Percentiles rank a stretch among this genome's conserved stretches.
These are phyloP conservation scores for Jaltomata sinuosa DNA, from an alignment of 257 asterid species.

Conservation along the genomic window DNA sequence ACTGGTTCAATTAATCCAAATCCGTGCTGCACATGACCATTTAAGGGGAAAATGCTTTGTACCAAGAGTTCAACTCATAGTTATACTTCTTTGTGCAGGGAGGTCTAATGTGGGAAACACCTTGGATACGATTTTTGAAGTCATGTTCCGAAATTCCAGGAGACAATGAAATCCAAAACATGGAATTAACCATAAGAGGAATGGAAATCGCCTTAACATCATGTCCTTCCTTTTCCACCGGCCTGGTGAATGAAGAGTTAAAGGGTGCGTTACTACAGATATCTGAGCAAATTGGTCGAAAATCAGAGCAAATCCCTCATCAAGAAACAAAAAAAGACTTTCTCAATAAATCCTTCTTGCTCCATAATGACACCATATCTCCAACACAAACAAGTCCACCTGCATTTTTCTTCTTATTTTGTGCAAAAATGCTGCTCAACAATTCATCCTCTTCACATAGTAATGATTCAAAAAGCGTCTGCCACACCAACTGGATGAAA, in stretches of 20 bases:
- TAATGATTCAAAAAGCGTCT: not conserved
- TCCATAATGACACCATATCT: not conserved
- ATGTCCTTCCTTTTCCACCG: slow-evolving; percentile 16
- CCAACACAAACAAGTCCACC: slow-evolving; percentile 17
- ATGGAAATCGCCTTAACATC: slow-evolving; percentile 40
- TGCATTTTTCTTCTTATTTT: slow-evolving; percentile 38
- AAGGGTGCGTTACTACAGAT: not conserved
- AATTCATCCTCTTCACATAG: not conserved
- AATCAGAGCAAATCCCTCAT: slow-evolving; percentile 25
- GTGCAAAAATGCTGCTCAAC: slow-evolving; percentile 27
- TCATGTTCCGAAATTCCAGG: not conserved
- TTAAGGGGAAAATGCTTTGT: no score
- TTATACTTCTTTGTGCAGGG: slow-evolving; percentile 27
- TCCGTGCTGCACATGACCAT: no score
- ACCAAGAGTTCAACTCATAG: not conserved
- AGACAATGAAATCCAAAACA: slow-evolving; percentile 21
- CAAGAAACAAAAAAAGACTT: slow-evolving; percentile 16
- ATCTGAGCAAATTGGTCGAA: slow-evolving; percentile 18
- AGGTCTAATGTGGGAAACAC: slow-evolving; percentile 56
- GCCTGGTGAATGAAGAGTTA: slow-evolving; percentile 19
- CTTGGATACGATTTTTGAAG: slow-evolving; percentile 21
- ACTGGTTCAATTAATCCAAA: not conserved
- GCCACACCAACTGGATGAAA: slow-evolving; percentile 5
- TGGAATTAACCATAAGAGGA: slow-evolving; percentile 45
- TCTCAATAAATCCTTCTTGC: slow-evolving; percentile 11